Conservation (phyloP, 2,329 filamentous ascomycete genomes). For the Cadophora gregata region DNA sequence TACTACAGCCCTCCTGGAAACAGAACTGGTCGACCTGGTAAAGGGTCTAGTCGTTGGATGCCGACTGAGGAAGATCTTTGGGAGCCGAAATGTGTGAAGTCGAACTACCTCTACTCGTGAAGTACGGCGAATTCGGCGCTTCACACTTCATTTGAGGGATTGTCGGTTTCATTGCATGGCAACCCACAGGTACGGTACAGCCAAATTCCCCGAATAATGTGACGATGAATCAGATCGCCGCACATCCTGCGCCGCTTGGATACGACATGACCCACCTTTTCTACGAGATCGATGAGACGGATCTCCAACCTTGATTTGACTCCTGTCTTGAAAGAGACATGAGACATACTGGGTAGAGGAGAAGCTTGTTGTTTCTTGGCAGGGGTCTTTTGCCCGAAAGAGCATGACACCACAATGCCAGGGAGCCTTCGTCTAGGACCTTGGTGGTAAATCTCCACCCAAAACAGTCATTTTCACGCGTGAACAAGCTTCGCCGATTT, state of each 20-base stretch:
- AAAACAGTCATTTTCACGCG: too few relatives aligned
- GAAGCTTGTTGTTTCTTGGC: neutral
- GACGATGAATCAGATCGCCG: neutral
- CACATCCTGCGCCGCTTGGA: too few relatives aligned
- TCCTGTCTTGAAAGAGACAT: neutral
- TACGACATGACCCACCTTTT: neutral
- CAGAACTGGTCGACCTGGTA: constrained; percentile 20
- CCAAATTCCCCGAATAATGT: neutral
- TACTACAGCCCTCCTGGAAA: constrained; percentile 20
- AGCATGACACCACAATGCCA: too few relatives aligned
- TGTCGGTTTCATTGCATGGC: too few relatives aligned
- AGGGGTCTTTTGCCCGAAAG: too few relatives aligned
- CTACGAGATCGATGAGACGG: neutral
- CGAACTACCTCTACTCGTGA: constrained; percentile 33
- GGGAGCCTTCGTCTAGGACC: too few relatives aligned
- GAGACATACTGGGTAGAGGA: neutral
- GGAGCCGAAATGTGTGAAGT: constrained; percentile 39
- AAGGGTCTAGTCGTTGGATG: constrained; percentile 21
- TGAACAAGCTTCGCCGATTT: too few relatives aligned
- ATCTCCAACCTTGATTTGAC: neutral
- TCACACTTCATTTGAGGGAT: too few relatives aligned
- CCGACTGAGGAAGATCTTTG: constrained; percentile 38
- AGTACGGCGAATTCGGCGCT: neutral
- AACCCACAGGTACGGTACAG: neutral
- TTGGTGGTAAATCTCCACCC: too few relatives aligned